Conservation (phyloP, 768 basidiomycete species). For the Panaeolus cyanescens region DNA sequence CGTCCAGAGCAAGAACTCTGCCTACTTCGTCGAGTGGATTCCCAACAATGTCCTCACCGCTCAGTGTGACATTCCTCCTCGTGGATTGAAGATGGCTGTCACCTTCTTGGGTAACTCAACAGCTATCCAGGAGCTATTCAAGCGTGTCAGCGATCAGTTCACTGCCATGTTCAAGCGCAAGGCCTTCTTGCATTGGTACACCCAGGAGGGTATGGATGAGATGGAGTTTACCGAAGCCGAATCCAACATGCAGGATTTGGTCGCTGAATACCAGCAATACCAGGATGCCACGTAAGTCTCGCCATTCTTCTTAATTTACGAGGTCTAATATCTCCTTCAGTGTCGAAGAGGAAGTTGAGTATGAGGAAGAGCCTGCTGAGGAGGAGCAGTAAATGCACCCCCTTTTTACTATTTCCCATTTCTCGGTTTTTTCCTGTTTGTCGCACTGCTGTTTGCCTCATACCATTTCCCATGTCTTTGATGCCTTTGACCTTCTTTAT, state of each 20-base stretch:
- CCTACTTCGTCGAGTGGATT: constrained; percentile 99
- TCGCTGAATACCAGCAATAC: constrained; percentile 97
- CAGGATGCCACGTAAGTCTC: constrained; percentile 86
- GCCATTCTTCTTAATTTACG: background rate
- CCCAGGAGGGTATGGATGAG: constrained; percentile 99
- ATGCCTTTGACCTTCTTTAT: constrained; percentile 28
- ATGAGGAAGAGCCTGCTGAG: constrained; percentile 77
- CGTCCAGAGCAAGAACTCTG: constrained; percentile 96
- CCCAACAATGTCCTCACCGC: constrained; percentile 98
- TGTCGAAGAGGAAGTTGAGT: constrained; percentile 86
- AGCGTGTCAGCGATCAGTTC: constrained; percentile 98
- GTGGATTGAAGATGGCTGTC: constrained; percentile 94
- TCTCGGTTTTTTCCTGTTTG: constrained; percentile 15
- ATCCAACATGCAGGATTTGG: constrained; percentile 98
- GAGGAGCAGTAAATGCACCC: constrained; percentile 49
- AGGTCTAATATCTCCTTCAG: constrained; percentile 36
- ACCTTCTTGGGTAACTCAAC: constrained; percentile 99
- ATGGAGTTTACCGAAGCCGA: constrained; percentile 99
- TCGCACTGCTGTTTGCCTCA: background rate
- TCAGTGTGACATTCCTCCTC: constrained; percentile 97
- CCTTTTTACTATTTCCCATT: constrained; percentile 10
- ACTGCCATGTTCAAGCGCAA: constrained; percentile 99
- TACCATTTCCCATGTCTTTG: constrained; percentile 25
- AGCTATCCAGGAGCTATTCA: constrained; percentile 97
- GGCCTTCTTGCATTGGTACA: constrained; percentile 99